Base-by-base conservation (phyloP, 2,329 filamentous ascomycete genomes). In the Fusarium secorum region DNA sequence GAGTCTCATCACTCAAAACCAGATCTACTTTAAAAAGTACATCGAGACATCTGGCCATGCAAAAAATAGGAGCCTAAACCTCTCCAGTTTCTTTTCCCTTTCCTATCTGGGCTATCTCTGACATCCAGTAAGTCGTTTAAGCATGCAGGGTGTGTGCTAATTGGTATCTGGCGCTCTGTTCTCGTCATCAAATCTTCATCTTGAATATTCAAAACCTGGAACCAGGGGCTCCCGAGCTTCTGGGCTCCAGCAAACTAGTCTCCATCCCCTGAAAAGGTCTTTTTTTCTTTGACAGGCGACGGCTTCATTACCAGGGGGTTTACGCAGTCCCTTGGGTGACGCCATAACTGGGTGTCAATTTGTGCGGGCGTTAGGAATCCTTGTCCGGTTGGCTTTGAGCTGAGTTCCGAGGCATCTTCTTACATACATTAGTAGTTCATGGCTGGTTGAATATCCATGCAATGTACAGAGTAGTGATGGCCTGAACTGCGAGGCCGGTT, bases 201-300 rank as follows among this genome's bases (percentile, higher is more conserved):
- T 71, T 35, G 44, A 68, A 65, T 69, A 68, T 69, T 66, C 22
- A 70, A 60, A 72, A 66, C 64, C 35, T 66, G 68, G 68, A 72
- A 66, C 69, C 39, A 66, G 69, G 68, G 68, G 66, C 55, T 66
- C 41, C 66, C 67, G 59, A 46, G 28, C 46, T 44, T 49, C 56
- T 41, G 49, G 60, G 55, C 48, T 58, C 28, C 46, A 44, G 45
- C 52, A 53, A 52, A 57, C 62, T 39, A 49, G 44, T 18, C 51
- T n/a, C 53, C 56, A 60, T 44, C 66, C 71, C 71, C 60, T 61
- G 68, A 57, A 52, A 20, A 17, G 9, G 46, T 33, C n/a, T 32
- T 22, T 45, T 56, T 36, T 24, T 61, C 42, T 74, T 71, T 74
- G 67, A 67, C 73, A 75, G 65, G 71, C 56, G 73, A 72, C 68